Evolutionary conservation across 2,329 filamentous ascomycete genomes (phyloP).

Genomic region (Pseudopithomyces maydicus): DNA sequence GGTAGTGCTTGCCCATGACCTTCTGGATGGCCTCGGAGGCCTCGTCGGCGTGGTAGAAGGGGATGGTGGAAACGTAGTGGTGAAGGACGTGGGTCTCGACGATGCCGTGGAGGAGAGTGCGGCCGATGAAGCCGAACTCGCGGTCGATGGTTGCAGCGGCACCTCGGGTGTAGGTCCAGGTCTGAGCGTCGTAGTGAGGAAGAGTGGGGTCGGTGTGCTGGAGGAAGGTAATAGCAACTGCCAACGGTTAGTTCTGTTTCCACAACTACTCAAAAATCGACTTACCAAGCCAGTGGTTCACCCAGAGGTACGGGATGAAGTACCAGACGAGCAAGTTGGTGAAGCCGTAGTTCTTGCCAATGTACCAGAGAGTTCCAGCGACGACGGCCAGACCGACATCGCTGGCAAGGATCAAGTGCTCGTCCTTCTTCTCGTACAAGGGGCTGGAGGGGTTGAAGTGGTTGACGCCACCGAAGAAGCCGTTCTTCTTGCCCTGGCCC

Average conservation of each 20-base stretch:
- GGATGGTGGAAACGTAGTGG: constrained; percentile 95
- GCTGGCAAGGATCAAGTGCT: constrained; percentile 82
- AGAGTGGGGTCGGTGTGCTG: constrained; percentile 96
- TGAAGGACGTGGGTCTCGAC: constrained; percentile 97
- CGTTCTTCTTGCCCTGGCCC: constrained; percentile 90
- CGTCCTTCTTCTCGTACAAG: constrained; percentile 89
- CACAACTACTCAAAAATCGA: constrained; percentile 24
- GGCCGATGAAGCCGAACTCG: constrained; percentile 95
- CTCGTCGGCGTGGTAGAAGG: constrained; percentile 96
- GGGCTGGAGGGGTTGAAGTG: constrained; percentile 91
- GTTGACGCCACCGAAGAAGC: constrained; percentile 80
- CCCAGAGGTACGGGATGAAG: constrained; percentile 92
- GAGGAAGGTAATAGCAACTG: constrained; percentile 95
- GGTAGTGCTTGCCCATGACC: constrained; percentile 96
- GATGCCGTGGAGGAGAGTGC: constrained; percentile 89
- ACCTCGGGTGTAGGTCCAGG: constrained; percentile 93
- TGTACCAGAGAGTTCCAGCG: constrained; percentile 64
- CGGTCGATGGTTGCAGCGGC: constrained; percentile 96
- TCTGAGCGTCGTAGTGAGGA: constrained; percentile 84
- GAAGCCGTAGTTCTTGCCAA: constrained; percentile 81
- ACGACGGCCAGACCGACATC: constrained; percentile 76
- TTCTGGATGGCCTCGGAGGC: constrained; percentile 91
- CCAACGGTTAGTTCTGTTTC: constrained; percentile 27
- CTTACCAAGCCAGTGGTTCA: constrained; percentile 98
- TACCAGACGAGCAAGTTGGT: constrained; percentile 93